A percentile compares a stretch with the other conserved stretches of the same genome.
Evolutionary conservation across 108 stramenopile species (phyloP).

Genomic region (Nannochloropsis oceanica): DNA sequence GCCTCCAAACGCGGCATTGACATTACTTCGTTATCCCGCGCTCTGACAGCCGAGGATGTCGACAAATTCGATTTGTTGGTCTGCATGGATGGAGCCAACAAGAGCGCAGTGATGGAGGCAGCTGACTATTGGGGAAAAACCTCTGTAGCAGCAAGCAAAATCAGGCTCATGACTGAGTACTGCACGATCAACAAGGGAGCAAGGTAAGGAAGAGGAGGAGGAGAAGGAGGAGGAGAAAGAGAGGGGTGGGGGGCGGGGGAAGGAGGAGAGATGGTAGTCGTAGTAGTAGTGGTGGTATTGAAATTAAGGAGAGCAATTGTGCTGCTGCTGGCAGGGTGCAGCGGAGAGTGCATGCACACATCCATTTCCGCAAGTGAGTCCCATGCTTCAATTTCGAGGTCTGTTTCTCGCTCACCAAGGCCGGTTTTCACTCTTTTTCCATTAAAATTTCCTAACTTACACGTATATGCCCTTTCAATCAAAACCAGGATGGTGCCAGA

Average conservation of each 20-base stretch:
- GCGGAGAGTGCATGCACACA: too few species aligned
- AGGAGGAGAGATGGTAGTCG: too few species aligned
- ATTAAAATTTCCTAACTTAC: background rate
- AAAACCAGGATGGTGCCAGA: constrained; percentile 8
- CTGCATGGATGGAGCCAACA: constrained; percentile 16
- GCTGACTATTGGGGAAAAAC: constrained; percentile 23
- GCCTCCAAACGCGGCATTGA: constrained; percentile 11
- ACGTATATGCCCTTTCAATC: background rate
- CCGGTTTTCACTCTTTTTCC: background rate
- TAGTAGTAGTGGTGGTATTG: too few species aligned
- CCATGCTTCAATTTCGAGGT: too few species aligned
- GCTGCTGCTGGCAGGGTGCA: too few species aligned
- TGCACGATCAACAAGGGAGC: constrained; percentile 4
- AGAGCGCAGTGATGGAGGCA: constrained; percentile 7
- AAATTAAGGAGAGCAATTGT: too few species aligned
- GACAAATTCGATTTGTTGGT: constrained; percentile 19
- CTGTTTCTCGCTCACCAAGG: too few species aligned
- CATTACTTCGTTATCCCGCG: constrained; percentile 3
- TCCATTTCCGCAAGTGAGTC: too few species aligned
- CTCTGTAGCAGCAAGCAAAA: background rate
- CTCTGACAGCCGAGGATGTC: constrained; percentile 5
- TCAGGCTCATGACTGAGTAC: constrained; percentile 14
- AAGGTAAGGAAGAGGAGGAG: background rate
- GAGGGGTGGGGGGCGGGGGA: too few species aligned
- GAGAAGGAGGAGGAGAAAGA: too few species aligned